phyloP scores from a whole-genome alignment of 768 basidiomycete species.

The Boletus tylopilopsis region DNA sequence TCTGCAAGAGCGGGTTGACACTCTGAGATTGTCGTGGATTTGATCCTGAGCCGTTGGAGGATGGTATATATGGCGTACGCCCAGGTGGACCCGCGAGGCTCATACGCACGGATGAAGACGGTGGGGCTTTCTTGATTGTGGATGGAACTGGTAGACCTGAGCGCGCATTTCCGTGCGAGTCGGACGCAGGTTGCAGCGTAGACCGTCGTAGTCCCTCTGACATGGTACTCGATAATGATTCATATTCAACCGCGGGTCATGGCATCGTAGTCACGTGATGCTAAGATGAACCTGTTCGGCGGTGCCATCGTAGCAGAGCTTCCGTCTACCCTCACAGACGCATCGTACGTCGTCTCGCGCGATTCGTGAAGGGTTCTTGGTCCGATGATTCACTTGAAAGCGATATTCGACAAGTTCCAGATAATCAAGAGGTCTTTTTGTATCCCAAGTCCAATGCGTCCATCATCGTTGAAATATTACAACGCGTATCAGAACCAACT shows the following conservation, averaged over 20 bases:
- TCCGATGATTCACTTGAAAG: conserved; percentile 31
- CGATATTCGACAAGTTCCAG: conserved; percentile 79
- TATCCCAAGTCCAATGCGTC: conserved; percentile 65
- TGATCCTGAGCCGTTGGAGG: conserved; percentile 33
- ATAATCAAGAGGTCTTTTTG: conserved; percentile 92
- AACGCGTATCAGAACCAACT: conserved; percentile 60
- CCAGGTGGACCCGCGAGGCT: conserved; percentile 76
- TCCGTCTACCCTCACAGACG: conserved; percentile 66
- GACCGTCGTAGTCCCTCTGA: conserved; percentile 55
- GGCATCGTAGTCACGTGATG: conserved; percentile 19
- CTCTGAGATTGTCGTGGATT: conserved; percentile 73
- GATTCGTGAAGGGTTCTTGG: not conserved
- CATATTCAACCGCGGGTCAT: not conserved
- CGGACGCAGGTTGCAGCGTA: conserved; percentile 51
- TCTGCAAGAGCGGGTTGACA: conserved; percentile 62
- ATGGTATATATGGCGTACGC: conserved; percentile 48
- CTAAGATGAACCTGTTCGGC: conserved; percentile 84
- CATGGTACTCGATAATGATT: conserved; percentile 15
- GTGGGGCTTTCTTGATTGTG: conserved; percentile 64
- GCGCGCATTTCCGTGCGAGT: conserved; percentile 46
- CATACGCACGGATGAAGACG: conserved; percentile 48
- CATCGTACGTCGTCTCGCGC: conserved; percentile 66
- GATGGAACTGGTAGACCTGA: conserved; percentile 75
- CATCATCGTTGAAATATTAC: conserved; percentile 80
- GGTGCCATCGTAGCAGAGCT: conserved; percentile 72